Evolutionary conservation across 768 basidiomycete species (phyloP).

Genomic region (Pulveroboletus sp.): DNA sequence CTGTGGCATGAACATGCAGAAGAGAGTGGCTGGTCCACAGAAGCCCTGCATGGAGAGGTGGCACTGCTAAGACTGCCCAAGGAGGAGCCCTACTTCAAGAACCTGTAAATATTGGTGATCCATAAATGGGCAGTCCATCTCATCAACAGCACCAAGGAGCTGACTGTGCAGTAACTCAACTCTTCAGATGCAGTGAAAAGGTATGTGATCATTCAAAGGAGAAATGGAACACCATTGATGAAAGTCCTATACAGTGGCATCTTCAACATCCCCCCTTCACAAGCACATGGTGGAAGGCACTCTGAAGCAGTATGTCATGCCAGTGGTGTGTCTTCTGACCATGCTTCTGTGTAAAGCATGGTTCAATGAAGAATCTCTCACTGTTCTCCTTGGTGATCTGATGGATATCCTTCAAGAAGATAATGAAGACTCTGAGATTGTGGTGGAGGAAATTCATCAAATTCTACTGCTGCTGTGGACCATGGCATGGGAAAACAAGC

Average conservation of each 20-base stretch:
- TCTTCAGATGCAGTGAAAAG: constrained; percentile 5
- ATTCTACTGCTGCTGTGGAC: constrained; percentile 7
- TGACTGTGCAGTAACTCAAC: constrained; percentile 6
- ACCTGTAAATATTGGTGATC: fast-evolving
- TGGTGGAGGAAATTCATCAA: too few species aligned
- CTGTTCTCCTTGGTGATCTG: background rate
- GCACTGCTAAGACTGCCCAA: background rate
- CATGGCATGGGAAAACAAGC: background rate
- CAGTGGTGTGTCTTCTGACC: background rate
- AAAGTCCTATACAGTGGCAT: constrained; percentile 11
- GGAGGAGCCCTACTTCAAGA: too few species aligned
- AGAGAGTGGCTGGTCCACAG: fast-evolving
- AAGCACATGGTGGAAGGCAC: constrained; percentile 11
- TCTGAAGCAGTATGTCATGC: constrained; percentile 13
- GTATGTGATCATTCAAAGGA: too few species aligned
- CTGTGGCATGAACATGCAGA: background rate
- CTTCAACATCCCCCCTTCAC: constrained; percentile 24
- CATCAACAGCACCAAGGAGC: background rate
- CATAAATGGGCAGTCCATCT: background rate
- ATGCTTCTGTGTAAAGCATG: background rate
- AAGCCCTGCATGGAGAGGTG: fast-evolving
- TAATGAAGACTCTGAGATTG: background rate
- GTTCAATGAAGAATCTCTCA: background rate
- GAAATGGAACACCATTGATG: too few species aligned
- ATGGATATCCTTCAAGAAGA: background rate